Percentiles rank a stretch among this genome's conserved stretches.
Conservation (phyloP, 2,329 filamentous ascomycete genomes). For the Diaporthe sp. region DNA sequence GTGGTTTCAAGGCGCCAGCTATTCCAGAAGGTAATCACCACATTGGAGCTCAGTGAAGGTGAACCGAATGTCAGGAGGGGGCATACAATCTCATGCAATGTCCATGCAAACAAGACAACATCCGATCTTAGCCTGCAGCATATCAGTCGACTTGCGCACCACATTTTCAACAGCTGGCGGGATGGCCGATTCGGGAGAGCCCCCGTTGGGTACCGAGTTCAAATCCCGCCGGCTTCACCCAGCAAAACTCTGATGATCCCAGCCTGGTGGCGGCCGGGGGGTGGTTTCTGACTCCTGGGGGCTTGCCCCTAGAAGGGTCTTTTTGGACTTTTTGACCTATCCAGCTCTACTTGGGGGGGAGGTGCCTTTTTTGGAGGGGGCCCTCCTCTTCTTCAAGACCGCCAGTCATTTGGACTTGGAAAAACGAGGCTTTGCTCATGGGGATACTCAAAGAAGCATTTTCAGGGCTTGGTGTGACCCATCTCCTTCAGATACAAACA, state of each 20-base stretch:
- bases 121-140: not conserved
- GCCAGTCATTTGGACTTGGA: not conserved
- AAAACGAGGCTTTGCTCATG: not conserved
- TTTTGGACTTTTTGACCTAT: not conserved
- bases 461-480: not conserved
- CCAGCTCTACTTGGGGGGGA: not conserved
- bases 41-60: not conserved
- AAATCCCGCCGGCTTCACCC: constrained; percentile 2
- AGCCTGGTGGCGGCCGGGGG: not conserved
- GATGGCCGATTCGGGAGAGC: constrained; percentile 13
- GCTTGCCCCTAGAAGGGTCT: not conserved
- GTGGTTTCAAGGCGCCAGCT: not conserved
- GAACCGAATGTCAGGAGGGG: not conserved
- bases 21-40: not conserved
- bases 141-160: not conserved
- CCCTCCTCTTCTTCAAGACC: not conserved
- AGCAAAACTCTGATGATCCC: not conserved
- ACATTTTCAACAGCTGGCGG: not conserved
- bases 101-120: not conserved
- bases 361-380: not conserved
- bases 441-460: not conserved
- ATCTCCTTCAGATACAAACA: not conserved
- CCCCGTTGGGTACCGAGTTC: not conserved
- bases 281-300: constrained; percentile 6
- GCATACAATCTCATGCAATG: not conserved